Conservation (phyloP, 1,139 yeast species). For the Pichia sp. region DNA sequence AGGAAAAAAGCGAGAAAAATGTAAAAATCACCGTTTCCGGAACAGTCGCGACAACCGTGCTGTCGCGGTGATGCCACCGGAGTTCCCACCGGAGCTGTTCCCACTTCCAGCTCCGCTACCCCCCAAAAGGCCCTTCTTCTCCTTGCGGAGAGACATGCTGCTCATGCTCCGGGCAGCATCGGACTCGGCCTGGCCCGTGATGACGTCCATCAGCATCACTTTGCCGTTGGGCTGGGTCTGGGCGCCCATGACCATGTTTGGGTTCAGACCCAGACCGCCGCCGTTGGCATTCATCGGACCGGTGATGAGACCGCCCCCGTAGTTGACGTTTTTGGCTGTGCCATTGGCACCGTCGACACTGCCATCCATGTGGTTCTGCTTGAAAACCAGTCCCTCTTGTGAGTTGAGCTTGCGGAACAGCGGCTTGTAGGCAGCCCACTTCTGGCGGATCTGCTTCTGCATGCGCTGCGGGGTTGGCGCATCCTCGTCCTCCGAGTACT, state of each 20-base stretch:
- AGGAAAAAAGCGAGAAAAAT: neutral
- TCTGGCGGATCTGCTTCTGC: slow-evolving; percentile 40
- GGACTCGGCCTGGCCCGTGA: neutral
- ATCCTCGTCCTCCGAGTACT: slow-evolving; percentile 51
- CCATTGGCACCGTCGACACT: slow-evolving; percentile 14
- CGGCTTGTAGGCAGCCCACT: slow-evolving; percentile 33
- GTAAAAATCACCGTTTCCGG: slow-evolving; percentile 8
- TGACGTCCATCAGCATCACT: slow-evolving; percentile 6
- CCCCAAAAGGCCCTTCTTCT: neutral
- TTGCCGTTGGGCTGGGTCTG: slow-evolving; percentile 1
- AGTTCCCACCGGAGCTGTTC: neutral
- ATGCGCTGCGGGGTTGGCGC: slow-evolving; percentile 48
- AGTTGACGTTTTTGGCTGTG: neutral
- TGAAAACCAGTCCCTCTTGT: slow-evolving; percentile 52
- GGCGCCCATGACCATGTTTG: slow-evolving; percentile 1
- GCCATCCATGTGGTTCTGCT: slow-evolving; percentile 29
- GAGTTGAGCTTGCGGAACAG: slow-evolving; percentile 37
- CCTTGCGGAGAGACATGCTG: slow-evolving; percentile 2
- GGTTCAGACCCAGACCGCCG: slow-evolving; percentile 2
- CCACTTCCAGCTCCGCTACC: neutral
- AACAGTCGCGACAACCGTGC: slow-evolving; percentile 16
- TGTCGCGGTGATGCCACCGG: slow-evolving; percentile 5
- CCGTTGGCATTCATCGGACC: neutral
- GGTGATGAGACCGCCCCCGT: slow-evolving; percentile 15
- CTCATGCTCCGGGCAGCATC: slow-evolving; percentile 2